Evolutionary conservation across 176 grass and related monocot genomes (phyloP).

Genomic region (Calamus simplicifolius): DNA sequence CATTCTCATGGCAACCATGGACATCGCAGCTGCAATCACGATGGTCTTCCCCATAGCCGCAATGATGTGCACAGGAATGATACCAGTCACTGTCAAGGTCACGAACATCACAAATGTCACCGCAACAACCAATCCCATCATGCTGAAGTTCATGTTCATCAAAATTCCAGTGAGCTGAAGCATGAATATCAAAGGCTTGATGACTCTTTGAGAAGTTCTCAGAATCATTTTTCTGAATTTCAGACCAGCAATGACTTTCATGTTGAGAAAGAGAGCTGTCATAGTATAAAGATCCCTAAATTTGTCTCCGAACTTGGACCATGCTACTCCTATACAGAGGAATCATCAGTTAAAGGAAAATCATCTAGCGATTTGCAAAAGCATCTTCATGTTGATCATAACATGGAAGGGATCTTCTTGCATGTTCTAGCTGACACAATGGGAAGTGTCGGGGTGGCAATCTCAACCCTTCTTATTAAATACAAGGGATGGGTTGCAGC

Average conservation of each 20-base stretch:
- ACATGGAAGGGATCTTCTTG: slow-evolving; percentile 99
- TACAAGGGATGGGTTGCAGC: slow-evolving; percentile 92
- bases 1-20: slow-evolving; percentile 14
- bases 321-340: background rate
- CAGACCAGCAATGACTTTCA: slow-evolving; percentile 18
- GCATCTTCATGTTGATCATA: slow-evolving; percentile 66
- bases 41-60: too few relatives aligned
- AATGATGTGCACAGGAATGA: background rate
- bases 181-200: slow-evolving; percentile 19
- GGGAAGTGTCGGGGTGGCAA: slow-evolving; percentile 86
- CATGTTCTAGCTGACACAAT: slow-evolving; percentile 95
- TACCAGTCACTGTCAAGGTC: background rate
- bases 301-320: background rate
- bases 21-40: slow-evolving; percentile 5
- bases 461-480: slow-evolving; percentile 91
- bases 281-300: slow-evolving; percentile 19
- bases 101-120: slow-evolving; percentile 32
- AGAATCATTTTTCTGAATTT: background rate
- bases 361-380: slow-evolving; percentile 23
- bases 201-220: slow-evolving; percentile 13
- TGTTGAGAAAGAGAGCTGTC: slow-evolving; percentile 12
- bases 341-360: slow-evolving; percentile 21
- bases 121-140: slow-evolving; percentile 14
- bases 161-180: too few relatives aligned
- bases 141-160: slow-evolving; percentile 27